phyloP scores from a whole-genome alignment of 768 basidiomycete species.

The Tylopilus rubrobrunneus region DNA sequence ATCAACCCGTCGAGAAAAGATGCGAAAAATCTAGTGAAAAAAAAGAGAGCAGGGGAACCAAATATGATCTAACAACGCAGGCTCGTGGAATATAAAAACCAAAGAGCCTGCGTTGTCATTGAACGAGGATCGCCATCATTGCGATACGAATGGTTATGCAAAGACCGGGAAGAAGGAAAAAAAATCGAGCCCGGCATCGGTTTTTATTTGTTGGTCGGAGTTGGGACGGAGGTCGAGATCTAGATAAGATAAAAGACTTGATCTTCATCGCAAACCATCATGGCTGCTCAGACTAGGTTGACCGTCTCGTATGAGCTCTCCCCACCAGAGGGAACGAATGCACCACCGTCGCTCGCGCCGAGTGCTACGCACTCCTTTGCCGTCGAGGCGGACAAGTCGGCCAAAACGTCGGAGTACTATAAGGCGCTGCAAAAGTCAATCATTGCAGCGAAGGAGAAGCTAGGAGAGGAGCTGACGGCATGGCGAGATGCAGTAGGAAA shows the following conservation, averaged over 20 bases:
- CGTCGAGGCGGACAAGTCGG: conserved; percentile 18
- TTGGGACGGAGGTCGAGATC: neutral
- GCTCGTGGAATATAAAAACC: conserved; percentile 12
- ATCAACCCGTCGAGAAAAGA: neutral
- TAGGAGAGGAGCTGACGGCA: conserved; percentile 66
- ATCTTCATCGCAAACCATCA: conserved; percentile 10
- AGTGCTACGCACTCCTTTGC: conserved; percentile 26
- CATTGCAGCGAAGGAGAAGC: conserved; percentile 44
- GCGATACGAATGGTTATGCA: neutral
- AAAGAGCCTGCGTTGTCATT: conserved; percentile 47
- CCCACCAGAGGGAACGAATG: conserved; percentile 17
- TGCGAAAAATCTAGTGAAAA: conserved; percentile 2
- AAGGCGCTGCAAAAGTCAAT: conserved; percentile 45
- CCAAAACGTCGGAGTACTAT: conserved; percentile 40
- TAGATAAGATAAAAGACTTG: conserved; percentile 22
- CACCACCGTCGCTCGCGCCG: conserved; percentile 18
- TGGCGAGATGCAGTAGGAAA: conserved; percentile 76
- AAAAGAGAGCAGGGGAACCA: neutral
- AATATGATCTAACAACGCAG: conserved; percentile 12
- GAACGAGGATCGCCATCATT: conserved; percentile 50
- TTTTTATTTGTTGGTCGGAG: conserved; percentile 16
- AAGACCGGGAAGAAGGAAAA: conserved; percentile 5
- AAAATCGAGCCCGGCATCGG: neutral
- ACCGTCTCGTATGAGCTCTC: conserved; percentile 21
- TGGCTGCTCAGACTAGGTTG: conserved; percentile 14